Conservation (phyloP, 192 early-diverging fungal species). For the Mortierella claussenii region DNA sequence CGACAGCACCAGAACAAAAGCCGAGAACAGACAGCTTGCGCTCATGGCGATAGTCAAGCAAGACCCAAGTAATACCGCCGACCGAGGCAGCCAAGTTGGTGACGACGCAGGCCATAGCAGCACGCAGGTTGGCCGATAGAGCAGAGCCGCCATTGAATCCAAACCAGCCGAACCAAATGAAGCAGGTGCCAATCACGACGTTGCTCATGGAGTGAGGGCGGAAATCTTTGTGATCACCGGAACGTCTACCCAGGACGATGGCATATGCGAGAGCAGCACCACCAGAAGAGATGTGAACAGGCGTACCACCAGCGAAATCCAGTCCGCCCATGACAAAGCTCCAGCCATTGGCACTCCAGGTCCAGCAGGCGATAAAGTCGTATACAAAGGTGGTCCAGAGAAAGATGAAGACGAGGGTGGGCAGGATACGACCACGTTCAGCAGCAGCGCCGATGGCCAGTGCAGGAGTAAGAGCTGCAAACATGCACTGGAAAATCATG, state of each 20-base stretch:
- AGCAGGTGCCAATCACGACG: constrained; percentile 88
- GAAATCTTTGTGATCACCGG: constrained; percentile 76
- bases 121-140: constrained; percentile 82
- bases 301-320: constrained; percentile 96
- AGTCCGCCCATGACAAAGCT: constrained; percentile 81
- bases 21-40: constrained; percentile 90
- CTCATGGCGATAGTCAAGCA: constrained; percentile 81
- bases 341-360: constrained; percentile 91
- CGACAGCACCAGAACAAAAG: constrained; percentile 94
- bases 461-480: constrained; percentile 92
- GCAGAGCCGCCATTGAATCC: constrained; percentile 96
- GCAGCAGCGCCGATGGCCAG: constrained; percentile 91
- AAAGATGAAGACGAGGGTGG: constrained; percentile 90
- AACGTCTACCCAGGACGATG: constrained; percentile 85
- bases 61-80: constrained; percentile 87
- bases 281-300: constrained; percentile 93
- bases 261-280: constrained; percentile 90
- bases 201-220: constrained; percentile 93
- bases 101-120: constrained; percentile 86
- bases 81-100: constrained; percentile 88
- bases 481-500: constrained; percentile 91
- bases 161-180: constrained; percentile 97
- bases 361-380: constrained; percentile 94
- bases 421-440: constrained; percentile 87
- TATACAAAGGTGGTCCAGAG: constrained; percentile 96